phyloP scores from a whole-genome alignment of 108 stramenopile species.

The Cyclostephanos invisitatus region DNA sequence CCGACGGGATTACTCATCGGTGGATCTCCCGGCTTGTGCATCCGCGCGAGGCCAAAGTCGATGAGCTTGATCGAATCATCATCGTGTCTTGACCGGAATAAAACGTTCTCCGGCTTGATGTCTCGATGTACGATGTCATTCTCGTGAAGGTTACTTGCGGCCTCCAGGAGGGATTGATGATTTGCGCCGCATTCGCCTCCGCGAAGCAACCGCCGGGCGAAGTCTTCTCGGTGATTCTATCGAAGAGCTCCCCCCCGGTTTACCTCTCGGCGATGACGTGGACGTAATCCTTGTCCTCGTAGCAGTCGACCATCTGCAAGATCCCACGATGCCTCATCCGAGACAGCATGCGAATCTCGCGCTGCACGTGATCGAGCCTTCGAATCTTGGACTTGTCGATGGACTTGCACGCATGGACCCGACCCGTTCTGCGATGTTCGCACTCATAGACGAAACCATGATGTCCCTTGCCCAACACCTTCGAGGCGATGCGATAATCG shows the following conservation, averaged over 20 bases:
- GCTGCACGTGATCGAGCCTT: conserved; percentile 22
- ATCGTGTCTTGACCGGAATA: conserved; percentile 11
- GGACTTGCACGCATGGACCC: conserved; percentile 59
- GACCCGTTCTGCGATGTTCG: conserved; percentile 33
- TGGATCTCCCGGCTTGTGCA: conserved; percentile 11
- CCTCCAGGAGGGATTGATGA: conserved; percentile 52
- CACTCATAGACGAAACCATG: conserved; percentile 26
- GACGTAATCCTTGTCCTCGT: conserved; percentile 44
- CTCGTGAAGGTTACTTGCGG: conserved; percentile 59
- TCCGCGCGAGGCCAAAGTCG: conserved; percentile 61
- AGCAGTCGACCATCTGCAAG: conserved; percentile 38
- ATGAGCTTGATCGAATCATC: conserved; percentile 48
- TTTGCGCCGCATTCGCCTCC: conserved; percentile 44
- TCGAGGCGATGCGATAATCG: conserved; percentile 21
- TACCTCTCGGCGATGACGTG: conserved; percentile 63
- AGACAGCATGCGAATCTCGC: conserved; percentile 15
- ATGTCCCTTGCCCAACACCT: conserved; percentile 17
- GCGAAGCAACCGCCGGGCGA: conserved; percentile 27
- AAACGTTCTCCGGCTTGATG: conserved; percentile 71
- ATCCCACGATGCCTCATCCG: conserved; percentile 27
- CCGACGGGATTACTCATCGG: conserved; percentile 40
- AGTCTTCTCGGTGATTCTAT: conserved; percentile 30
- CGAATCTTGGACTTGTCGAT: conserved; percentile 45
- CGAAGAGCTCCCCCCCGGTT: conserved; percentile 71
- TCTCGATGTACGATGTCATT: conserved; percentile 67